A percentile compares a stretch with the other conserved stretches of the same genome.
Conservation (phyloP, 768 basidiomycete species). For the Mycena sanguinolenta region DNA sequence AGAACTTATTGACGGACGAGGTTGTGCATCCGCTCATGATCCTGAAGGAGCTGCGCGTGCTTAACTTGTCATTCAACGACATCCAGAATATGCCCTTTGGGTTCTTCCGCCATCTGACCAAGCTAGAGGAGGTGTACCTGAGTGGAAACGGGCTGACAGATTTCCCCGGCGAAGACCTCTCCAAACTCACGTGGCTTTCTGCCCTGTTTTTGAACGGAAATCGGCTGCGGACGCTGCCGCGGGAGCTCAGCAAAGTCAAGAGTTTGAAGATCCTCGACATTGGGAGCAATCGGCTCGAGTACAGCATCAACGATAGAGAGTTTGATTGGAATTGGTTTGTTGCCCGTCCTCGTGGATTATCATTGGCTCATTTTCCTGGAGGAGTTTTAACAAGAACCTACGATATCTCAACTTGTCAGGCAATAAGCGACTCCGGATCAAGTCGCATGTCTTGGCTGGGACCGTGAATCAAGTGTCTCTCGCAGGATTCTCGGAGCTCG, state of each 20-base stretch:
- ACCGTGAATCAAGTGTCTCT: slow-evolving; percentile 56
- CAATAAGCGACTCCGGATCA: slow-evolving; percentile 97
- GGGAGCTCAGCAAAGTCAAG: slow-evolving; percentile 88
- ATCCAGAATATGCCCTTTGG: slow-evolving; percentile 87
- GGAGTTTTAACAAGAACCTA: slow-evolving; percentile 96
- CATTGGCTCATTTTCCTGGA: slow-evolving; percentile 45
- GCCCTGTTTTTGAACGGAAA: slow-evolving; percentile 95
- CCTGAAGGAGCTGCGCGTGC: slow-evolving; percentile 80
- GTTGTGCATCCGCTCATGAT: slow-evolving; percentile 80
- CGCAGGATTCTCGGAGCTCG: slow-evolving; percentile 89
- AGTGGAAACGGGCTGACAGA: slow-evolving; percentile 95
- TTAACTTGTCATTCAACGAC: slow-evolving; percentile 96
- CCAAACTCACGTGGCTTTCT: slow-evolving; percentile 73
- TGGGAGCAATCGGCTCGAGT: slow-evolving; percentile 93
- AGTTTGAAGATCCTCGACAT: slow-evolving; percentile 88
- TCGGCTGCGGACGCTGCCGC: slow-evolving; percentile 90
- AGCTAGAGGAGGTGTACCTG: slow-evolving; percentile 88
- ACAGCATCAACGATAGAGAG: slow-evolving; percentile 98
- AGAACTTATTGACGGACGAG: slow-evolving; percentile 90
- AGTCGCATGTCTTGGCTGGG: slow-evolving; percentile 58
- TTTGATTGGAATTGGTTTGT: slow-evolving; percentile 99
- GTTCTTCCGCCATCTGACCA: slow-evolving; percentile 79
- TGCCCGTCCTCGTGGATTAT: not conserved
- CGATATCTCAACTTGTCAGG: slow-evolving; percentile 97
- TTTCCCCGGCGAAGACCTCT: slow-evolving; percentile 91